phyloP scores from a whole-genome alignment of 2,329 filamentous ascomycete species.

The Pseudogymnoascus sp. region DNA sequence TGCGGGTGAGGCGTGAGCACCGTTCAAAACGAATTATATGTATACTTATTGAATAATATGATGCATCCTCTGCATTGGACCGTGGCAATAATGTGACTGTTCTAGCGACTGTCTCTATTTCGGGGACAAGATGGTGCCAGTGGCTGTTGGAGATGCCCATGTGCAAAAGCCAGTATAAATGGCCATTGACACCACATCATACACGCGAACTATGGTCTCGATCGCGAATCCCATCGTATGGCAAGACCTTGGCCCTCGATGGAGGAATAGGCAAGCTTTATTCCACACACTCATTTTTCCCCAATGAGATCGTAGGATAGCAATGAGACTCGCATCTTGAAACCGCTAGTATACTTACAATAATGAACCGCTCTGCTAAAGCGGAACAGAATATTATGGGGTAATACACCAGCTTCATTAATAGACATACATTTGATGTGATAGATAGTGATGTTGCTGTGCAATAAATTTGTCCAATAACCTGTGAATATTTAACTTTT shows the following conservation, averaged over 20 bases:
- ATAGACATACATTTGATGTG: background rate
- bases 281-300: background rate
- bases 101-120: background rate
- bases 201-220: background rate
- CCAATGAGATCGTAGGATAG: background rate
- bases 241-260: background rate
- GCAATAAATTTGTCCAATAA: background rate
- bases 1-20: background rate
- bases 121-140: background rate
- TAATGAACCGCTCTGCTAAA: background rate
- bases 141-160: background rate
- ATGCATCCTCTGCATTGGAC: background rate
- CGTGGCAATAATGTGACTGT: background rate
- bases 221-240: background rate
- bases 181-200: background rate
- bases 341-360: background rate
- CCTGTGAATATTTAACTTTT: background rate
- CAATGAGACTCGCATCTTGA: background rate
- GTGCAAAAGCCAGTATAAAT: too few species aligned
- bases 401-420: background rate
- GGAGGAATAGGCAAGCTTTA: background rate
- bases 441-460: background rate
- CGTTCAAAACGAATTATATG: slow-evolving; percentile 8
- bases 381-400: background rate
- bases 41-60: slow-evolving; percentile 7